Base-by-base conservation (phyloP, 2,329 filamentous ascomycete genomes). In the Aspergillus hiratsukae region DNA sequence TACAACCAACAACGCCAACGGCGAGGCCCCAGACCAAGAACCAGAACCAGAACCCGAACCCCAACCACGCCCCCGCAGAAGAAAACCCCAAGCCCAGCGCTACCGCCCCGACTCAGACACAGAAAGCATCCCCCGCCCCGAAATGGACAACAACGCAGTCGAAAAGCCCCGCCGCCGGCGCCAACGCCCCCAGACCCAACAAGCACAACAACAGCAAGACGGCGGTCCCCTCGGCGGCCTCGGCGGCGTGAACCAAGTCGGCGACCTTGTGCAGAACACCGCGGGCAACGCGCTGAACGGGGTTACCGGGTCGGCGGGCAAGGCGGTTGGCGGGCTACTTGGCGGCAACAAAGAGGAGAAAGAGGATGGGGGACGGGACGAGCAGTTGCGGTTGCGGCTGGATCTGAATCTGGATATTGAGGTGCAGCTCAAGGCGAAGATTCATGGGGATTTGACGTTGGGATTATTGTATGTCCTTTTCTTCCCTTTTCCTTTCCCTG, bases 381-480 rank as follows among this genome's bases (percentile, higher is more conserved):
- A 91, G 66, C 87, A 88, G 41, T 73, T 91, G 69, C 86, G 86
- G 71, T 74, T 92, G 69, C 83, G 86, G 40, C 76, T 94, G 23
- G 90, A 92, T 69, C 77, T 91, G 54, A 91, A 92, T 73, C 78
- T 94, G 56, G 90, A 94, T 63, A 82, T 94, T 51, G 90, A 94
- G 73, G 89, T 94, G 59, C 87, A 91, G 66, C 81, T 94, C 59
- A 94, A 94, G 80, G 90, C 90, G 21, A 87, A 87, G 73, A 91
- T 94, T 62, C 86, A 91, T 66, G 91, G 91, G 68, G 91, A 95
- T 76, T 76, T 95, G 61, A 91, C 89, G 35, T 75, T 94, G 62
- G 87, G 86, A 61, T 80, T 94, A 68, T 84, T 88, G 88, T 90
- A 81, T 79, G 84, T 86, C 61, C 23, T 23, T 23, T 59, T 35